These are phyloP conservation scores for Triglochin maritima DNA, from an alignment of 106 monocot species.

Conservation along the genomic window DNA sequence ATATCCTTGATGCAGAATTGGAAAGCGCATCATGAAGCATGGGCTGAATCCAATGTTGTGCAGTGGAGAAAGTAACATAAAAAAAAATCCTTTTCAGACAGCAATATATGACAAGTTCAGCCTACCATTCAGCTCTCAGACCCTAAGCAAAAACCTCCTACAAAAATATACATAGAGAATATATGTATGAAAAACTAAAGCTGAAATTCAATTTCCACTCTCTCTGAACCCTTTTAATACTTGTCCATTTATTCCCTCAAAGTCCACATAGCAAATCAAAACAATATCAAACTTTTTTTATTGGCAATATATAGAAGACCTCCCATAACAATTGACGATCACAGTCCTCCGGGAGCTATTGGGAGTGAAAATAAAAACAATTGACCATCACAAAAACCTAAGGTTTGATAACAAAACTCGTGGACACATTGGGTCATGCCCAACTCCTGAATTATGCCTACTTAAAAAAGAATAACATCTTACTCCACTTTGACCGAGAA, in stretches of 20 bases:
- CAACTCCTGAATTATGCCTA: neutral
- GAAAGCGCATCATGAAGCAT: too few relatives aligned
- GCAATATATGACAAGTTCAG: neutral
- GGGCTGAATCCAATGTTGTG: too few relatives aligned
- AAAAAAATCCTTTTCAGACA: neutral
- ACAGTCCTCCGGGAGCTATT: too few relatives aligned
- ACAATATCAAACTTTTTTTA: too few relatives aligned
- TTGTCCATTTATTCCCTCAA: neutral
- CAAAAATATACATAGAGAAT: neutral
- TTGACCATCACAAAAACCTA: too few relatives aligned
- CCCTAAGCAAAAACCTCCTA: conserved; percentile 7
- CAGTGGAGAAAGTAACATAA: neutral
- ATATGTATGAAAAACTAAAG: neutral
- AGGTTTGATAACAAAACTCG: too few relatives aligned
- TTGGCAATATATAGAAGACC: too few relatives aligned
- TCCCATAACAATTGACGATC: too few relatives aligned
- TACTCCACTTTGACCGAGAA: neutral
- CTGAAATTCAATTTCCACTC: neutral
- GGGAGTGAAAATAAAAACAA: too few relatives aligned
- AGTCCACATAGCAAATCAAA: too few relatives aligned
- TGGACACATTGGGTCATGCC: too few relatives aligned
- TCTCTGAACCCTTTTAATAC: neutral
- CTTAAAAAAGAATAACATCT: neutral
- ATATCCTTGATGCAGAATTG: too few relatives aligned
- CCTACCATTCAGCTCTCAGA: conserved; percentile 11